Percentiles rank a stretch among this genome's conserved stretches.
phyloP scores from a whole-genome alignment of 306 rosid genomes.

The Dryas drummondii region DNA sequence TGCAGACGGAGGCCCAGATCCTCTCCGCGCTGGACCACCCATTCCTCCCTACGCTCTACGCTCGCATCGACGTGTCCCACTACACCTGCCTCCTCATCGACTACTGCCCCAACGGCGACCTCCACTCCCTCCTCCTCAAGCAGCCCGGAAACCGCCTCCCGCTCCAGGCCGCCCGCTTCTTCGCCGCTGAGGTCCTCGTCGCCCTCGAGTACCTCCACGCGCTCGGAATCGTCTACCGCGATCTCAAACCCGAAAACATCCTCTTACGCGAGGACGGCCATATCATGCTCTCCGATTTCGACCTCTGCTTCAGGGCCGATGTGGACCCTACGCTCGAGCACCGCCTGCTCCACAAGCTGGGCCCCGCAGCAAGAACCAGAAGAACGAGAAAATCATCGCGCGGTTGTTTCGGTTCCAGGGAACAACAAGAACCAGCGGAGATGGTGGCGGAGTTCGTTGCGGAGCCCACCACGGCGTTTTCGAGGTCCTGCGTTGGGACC shows the following conservation, averaged over 20 bases:
- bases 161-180: conserved; percentile 47
- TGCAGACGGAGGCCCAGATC: conserved; percentile 62
- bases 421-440: background rate
- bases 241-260: conserved; percentile 82
- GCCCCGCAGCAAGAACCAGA: background rate
- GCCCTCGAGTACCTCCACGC: conserved; percentile 88
- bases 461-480: conserved; percentile 75
- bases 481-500: conserved; percentile 82
- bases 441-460: conserved; percentile 61
- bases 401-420: conserved; percentile 34
- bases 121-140: conserved; percentile 64
- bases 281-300: conserved; percentile 91
- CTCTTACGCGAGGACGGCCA: conserved; percentile 86
- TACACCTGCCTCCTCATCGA: conserved; percentile 89
- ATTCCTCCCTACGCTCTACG: conserved; percentile 89
- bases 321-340: conserved; percentile 45
- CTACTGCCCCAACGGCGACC: conserved; percentile 85
- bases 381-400: background rate
- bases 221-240: conserved; percentile 73
- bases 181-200: conserved; percentile 74
- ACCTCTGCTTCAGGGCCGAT: conserved; percentile 69
- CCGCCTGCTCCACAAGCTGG: background rate
- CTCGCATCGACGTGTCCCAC: conserved; percentile 75
- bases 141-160: conserved; percentile 47
- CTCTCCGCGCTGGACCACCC: conserved; percentile 84